Percentiles rank a stretch among this genome's conserved stretches.
These are phyloP conservation scores for Hirsutella rhossiliensis DNA, from an alignment of 2,329 filamentous ascomycete genomes.

Conservation along the genomic window DNA sequence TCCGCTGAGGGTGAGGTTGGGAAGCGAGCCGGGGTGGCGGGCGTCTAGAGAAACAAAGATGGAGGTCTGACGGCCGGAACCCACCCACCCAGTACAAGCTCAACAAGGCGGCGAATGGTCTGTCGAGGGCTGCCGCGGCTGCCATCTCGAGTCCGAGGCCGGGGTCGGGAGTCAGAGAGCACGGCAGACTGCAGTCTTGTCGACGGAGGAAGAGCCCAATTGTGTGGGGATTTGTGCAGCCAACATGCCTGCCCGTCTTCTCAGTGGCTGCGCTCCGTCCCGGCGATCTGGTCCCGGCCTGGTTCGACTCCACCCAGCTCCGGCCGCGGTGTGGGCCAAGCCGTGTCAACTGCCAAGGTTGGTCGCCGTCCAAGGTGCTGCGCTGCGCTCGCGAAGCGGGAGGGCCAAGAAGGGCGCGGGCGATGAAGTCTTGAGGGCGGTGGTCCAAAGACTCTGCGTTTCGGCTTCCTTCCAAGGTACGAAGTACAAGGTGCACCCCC, in stretches of 20 bases:
- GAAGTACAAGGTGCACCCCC: too few species aligned
- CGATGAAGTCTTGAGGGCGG: too few species aligned
- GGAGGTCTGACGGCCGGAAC: neutral
- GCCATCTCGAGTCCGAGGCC: neutral
- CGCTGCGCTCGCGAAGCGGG: too few species aligned
- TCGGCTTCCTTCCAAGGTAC: too few species aligned
- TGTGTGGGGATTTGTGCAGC: too few species aligned
- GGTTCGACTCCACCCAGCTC: neutral
- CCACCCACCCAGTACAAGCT: neutral
- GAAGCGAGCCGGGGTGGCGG: neutral
- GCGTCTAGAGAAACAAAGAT: neutral
- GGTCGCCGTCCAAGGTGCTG: too few species aligned
- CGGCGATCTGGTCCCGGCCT: slow-evolving; percentile 21
- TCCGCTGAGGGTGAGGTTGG: slow-evolving; percentile 13
- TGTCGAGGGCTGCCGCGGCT: too few species aligned
- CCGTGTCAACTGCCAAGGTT: too few species aligned
- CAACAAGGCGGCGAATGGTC: too few species aligned
- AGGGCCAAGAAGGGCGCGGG: too few species aligned
- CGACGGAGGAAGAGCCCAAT: too few species aligned
- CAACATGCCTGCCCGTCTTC: neutral
- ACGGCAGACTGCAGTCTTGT: neutral
- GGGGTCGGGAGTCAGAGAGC: neutral
- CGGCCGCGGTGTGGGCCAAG: neutral
- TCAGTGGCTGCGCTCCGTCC: slow-evolving; percentile 8
- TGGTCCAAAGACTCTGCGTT: too few species aligned